Evolutionary conservation across 2,329 filamentous ascomycete genomes (phyloP).

Genomic region (Penicillium olsonii): DNA sequence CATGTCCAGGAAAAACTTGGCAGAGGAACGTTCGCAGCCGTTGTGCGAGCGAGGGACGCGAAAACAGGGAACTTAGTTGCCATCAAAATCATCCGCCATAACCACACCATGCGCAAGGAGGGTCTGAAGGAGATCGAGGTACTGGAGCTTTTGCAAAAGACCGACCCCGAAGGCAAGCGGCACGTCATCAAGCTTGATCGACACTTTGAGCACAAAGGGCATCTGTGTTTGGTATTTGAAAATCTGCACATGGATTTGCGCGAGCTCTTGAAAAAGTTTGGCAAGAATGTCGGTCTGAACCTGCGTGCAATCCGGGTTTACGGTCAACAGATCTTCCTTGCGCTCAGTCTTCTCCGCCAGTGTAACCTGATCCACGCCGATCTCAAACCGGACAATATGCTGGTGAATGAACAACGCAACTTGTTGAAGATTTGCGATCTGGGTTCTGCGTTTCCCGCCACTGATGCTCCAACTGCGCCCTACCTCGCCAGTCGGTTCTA

Average conservation of each 20-base stretch:
- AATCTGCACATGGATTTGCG: slow-evolving; percentile 89
- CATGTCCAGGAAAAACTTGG: slow-evolving; percentile 85
- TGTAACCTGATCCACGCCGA: slow-evolving; percentile 95
- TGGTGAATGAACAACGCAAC: slow-evolving; percentile 82
- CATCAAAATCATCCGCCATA: slow-evolving; percentile 97
- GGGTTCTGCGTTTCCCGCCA: slow-evolving; percentile 89
- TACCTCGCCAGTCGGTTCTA: slow-evolving; percentile 98
- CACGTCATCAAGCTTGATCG: slow-evolving; percentile 87
- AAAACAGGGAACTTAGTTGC: slow-evolving; percentile 77
- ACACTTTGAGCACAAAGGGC: slow-evolving; percentile 89
- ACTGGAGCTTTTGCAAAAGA: slow-evolving; percentile 78
- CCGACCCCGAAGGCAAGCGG: slow-evolving; percentile 85
- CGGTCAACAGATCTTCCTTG: slow-evolving; percentile 91
- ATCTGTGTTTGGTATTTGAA: slow-evolving; percentile 96
- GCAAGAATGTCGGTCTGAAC: slow-evolving; percentile 90
- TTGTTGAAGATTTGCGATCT: slow-evolving; percentile 93
- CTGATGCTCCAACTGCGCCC: slow-evolving; percentile 88
- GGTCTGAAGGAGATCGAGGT: slow-evolving; percentile 95
- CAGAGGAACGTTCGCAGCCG: slow-evolving; percentile 94
- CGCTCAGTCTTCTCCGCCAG: slow-evolving; percentile 81
- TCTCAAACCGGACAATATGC: slow-evolving; percentile 95
- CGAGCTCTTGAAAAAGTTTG: slow-evolving; percentile 93
- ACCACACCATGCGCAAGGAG: slow-evolving; percentile 86
- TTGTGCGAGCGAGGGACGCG: slow-evolving; percentile 83
- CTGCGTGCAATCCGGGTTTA: slow-evolving; percentile 83